Evolutionary conservation across 83 land plant genomes (phyloP), one percentile per base, ranked within the genome.

Genomic region (Diphasiastrum complanatum): DNA sequence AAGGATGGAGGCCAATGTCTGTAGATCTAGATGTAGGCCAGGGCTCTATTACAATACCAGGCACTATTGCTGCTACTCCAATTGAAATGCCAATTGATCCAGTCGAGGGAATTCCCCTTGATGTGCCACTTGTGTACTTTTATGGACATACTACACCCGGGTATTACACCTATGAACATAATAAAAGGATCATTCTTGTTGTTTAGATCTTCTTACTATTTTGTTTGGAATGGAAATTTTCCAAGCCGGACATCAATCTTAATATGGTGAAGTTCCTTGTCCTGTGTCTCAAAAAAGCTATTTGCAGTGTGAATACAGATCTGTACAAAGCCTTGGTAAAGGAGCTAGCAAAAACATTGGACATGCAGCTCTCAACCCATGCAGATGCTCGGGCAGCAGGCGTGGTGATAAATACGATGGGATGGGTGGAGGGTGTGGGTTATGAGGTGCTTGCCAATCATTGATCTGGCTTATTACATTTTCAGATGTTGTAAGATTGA

Each of bases 381-480:
- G 67, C 75, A 38, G 96, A 85, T 56, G 69, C 85, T 56, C 77
- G 83, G 66, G 85, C 92, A 47, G 83, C 99, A 27, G 99, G 99
- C 49, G 81, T 89, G 86, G 96, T 93, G 60, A 89, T 93, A 45
- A 93, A 93, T 61, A 93, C 99, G 40, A 93, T 93, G 99, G 99
- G 99, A 3, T 93, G 99, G 99, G 87, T 89, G 35, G 92, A 93
- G 65, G 92, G 92, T 51, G 62, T 79, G 52, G 99, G 99, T 23
- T 93, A 93, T 78, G 92, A 93, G 89, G 99, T 89, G 66, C 2
- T 53, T 30, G 12, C 57, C 43, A 23, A 38, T 43, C 38, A 33
- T 14, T 30, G 30, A 26, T n/a, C 24, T 35, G 31, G 34, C 60
- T 23, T 18, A 48, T 65, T 27, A 31, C 43, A 54, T 58, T 33